A percentile compares a stretch with the other conserved stretches of the same genome.
phyloP scores from a whole-genome alignment of 2,329 filamentous ascomycete genomes.

The Neofusicoccum parvum region DNA sequence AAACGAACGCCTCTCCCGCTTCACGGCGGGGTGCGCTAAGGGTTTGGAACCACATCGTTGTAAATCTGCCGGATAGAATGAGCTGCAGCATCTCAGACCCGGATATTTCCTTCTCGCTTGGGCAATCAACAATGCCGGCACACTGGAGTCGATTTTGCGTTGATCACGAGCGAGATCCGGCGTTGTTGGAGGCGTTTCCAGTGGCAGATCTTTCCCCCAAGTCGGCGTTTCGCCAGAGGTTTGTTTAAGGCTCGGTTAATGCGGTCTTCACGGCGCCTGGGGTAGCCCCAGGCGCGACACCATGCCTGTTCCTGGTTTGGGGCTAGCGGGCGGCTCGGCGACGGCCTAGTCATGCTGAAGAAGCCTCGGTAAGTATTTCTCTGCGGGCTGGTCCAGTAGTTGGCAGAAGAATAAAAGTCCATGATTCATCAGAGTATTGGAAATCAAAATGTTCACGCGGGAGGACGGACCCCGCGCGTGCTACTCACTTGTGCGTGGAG shows the following conservation, averaged over 20 bases:
- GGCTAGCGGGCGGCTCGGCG: not conserved
- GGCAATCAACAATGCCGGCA: too few relatives aligned
- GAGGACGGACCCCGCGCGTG: not conserved
- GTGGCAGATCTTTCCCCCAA: not conserved
- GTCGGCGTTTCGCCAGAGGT: not conserved
- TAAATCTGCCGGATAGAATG: not conserved
- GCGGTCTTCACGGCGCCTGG: not conserved
- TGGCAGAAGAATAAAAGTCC: not conserved
- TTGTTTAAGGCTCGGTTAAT: not conserved
- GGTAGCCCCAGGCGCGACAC: not conserved
- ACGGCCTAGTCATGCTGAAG: not conserved
- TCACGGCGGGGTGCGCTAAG: not conserved
- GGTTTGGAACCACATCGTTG: not conserved
- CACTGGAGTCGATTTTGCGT: too few relatives aligned
- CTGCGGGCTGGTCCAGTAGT: too few relatives aligned
- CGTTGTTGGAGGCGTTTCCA: not conserved
- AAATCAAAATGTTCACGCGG: not conserved
- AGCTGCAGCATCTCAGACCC: not conserved
- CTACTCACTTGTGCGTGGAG: not conserved
- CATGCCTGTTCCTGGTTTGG: not conserved
- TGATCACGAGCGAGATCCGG: not conserved
- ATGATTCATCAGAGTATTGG: not conserved
- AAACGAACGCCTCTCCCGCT: not conserved
- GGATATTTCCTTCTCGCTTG: too few relatives aligned
- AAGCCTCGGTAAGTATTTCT: constrained; percentile 5